phyloP scores from a whole-genome alignment of 257 asterid genomes.

The Nicotiana attenuata region DNA sequence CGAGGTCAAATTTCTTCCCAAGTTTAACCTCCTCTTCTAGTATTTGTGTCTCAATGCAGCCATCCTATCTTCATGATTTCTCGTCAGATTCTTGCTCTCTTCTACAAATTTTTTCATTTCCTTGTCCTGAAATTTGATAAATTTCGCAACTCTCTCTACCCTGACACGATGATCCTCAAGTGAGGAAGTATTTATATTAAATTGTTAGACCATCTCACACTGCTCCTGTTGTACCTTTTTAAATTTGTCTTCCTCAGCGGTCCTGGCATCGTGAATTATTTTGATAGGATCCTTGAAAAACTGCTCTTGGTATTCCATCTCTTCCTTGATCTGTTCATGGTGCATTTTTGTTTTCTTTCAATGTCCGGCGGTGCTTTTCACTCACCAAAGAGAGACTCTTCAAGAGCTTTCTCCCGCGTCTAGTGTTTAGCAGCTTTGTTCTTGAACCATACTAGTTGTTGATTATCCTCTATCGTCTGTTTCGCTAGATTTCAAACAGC shows the following conservation, averaged over 20 bases:
- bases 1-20: too few species aligned
- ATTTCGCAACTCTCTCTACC: background rate
- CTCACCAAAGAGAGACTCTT: too few species aligned
- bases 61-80: background rate
- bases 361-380: too few species aligned
- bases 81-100: background rate
- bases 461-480: constrained; percentile 6
- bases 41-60: background rate
- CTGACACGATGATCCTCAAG: background rate
- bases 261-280: too few species aligned
- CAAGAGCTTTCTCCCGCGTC: background rate
- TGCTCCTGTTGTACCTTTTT: background rate
- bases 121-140: background rate
- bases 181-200: background rate
- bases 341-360: too few species aligned
- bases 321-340: too few species aligned
- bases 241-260: background rate
- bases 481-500: background rate
- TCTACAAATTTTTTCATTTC: background rate
- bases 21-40: constrained; percentile 3
- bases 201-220: background rate
- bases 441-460: background rate
- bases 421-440: background rate
- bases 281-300: too few species aligned
- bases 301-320: too few species aligned